Evolutionary conservation across 2,329 filamentous ascomycete species (phyloP), one percentile per base, ranked within the genome.

Genomic region (Xylaria sp.): DNA sequence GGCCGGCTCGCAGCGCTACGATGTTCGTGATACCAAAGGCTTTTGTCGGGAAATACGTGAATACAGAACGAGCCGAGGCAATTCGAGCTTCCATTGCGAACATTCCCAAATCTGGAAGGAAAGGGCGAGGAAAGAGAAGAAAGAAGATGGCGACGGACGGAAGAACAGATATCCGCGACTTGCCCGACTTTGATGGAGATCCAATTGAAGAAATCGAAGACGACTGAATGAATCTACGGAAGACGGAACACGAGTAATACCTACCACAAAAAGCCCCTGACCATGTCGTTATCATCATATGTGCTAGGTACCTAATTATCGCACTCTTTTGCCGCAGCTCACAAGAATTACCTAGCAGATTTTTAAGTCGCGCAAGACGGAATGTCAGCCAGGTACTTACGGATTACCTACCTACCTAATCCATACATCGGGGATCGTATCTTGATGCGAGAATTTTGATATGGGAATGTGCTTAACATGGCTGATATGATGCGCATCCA

Each of bases 161-260:
- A n/a, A 69, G 69, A 51, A 61, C 66, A n/a, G 59, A 69, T 62
- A 71, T 71, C 60, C 67, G 70, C 56, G 49, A 57, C n/a, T 61
- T 72, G 13, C 69, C 70, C 4, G 63, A 67, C 58, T 70, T 70
- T 58, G 59, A 70, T 10, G 69, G 63, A 3, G 70, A 72, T 54
- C 70, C 69, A 30, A 72, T 71, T 42, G 69, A 71, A 58, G 70
- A 70, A 11, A 68, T 59, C 34, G 59, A 61, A 44, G 57, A 59
- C 10, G 51, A 61, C 23, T 65, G 47, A 39, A 54, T 54, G 47
- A 39, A 54, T 54, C 3, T 19, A 30, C 18, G 44, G 3, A 4
- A 39, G 54, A 30, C 5, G 23, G 23, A 30, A 30, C 23, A 30
- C 5, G 16, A 16, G 16, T 16, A 16, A 16, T 30, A 30, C 23